Percentiles rank a stretch among this genome's conserved stretches.
phyloP scores from a whole-genome alignment of 495 filamentous ascomycete species.

The Neurospora terricola region DNA sequence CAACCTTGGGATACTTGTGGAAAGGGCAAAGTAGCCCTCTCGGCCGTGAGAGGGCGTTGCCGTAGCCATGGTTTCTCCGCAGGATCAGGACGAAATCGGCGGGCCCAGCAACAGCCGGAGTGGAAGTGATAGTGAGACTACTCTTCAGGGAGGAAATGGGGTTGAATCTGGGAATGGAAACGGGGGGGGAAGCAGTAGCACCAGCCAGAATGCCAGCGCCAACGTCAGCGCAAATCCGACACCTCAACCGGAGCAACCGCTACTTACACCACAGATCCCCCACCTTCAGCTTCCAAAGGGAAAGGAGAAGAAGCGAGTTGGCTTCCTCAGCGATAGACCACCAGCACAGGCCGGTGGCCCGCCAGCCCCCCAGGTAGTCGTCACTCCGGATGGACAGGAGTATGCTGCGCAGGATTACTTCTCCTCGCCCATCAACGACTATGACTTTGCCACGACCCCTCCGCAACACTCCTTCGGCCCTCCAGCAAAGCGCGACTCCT shows the following conservation, averaged over 20 bases:
- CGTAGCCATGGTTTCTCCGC: not conserved
- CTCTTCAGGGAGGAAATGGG: not conserved
- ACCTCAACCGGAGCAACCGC: not conserved
- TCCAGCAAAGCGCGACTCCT: conserved; percentile 10
- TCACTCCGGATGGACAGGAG: conserved; percentile 8
- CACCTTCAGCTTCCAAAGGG: conserved; percentile 6
- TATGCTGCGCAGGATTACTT: conserved; percentile 13
- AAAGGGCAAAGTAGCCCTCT: not conserved
- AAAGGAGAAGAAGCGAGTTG: conserved; percentile 26
- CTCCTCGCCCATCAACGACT: conserved; percentile 10
- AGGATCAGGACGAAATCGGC: not conserved
- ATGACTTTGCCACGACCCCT: conserved; percentile 2
- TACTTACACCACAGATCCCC: not conserved
- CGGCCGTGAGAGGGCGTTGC: not conserved
- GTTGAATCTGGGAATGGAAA: not conserved
- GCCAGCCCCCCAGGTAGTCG: not conserved
- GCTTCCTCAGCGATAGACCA: conserved; percentile 12
- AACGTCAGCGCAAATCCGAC: not conserved
- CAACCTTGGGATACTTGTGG: not conserved
- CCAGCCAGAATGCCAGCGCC: not conserved
- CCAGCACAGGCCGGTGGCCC: not conserved
- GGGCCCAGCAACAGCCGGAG: not conserved
- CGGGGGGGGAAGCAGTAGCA: not conserved
- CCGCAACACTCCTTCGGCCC: not conserved
- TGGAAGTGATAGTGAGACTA: not conserved